Evolutionary conservation across 2,329 filamentous ascomycete species (phyloP).

Genomic region (Capronia epimyces): DNA sequence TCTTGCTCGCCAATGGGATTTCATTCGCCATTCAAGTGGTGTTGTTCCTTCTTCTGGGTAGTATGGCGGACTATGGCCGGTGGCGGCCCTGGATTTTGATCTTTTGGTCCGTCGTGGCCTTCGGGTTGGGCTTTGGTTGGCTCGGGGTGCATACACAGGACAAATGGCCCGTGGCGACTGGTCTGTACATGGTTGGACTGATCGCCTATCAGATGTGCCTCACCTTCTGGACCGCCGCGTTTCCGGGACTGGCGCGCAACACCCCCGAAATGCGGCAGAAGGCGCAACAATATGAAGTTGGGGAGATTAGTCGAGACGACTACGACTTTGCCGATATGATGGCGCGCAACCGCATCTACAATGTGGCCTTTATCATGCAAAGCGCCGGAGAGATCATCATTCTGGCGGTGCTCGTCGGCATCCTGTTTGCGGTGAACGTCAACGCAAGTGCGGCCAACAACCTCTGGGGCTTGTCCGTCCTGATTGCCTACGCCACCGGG

Average conservation of each 20-base stretch:
- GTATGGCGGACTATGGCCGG: constrained; percentile 57
- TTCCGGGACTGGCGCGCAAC: constrained; percentile 54
- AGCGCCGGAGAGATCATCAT: constrained; percentile 58
- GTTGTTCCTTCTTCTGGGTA: constrained; percentile 44
- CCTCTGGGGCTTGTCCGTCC: constrained; percentile 60
- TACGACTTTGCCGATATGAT: constrained; percentile 58
- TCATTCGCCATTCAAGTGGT: constrained; percentile 62
- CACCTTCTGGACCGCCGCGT: constrained; percentile 65
- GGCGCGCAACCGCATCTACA: constrained; percentile 59
- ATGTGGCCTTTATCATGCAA: constrained; percentile 60
- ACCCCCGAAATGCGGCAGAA: constrained; percentile 47
- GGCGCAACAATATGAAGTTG: constrained; percentile 46
- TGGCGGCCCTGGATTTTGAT: constrained; percentile 61
- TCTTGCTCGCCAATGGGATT: constrained; percentile 61
- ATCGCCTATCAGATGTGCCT: constrained; percentile 63
- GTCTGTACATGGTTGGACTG: constrained; percentile 61
- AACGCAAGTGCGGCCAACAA: constrained; percentile 56
- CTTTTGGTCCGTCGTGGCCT: constrained; percentile 56
- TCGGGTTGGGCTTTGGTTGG: constrained; percentile 61
- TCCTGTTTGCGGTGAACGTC: constrained; percentile 57
- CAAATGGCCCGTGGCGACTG: constrained; percentile 57
- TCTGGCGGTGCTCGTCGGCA: constrained; percentile 59
- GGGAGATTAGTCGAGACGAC: constrained; percentile 53
- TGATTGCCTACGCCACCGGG: constrained; percentile 60
- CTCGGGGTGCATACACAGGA: constrained; percentile 56